A percentile compares a stretch with the other conserved stretches of the same genome.
Conservation (phyloP, 2,329 filamentous ascomycete species). For the Sporothrix brasiliensis region DNA sequence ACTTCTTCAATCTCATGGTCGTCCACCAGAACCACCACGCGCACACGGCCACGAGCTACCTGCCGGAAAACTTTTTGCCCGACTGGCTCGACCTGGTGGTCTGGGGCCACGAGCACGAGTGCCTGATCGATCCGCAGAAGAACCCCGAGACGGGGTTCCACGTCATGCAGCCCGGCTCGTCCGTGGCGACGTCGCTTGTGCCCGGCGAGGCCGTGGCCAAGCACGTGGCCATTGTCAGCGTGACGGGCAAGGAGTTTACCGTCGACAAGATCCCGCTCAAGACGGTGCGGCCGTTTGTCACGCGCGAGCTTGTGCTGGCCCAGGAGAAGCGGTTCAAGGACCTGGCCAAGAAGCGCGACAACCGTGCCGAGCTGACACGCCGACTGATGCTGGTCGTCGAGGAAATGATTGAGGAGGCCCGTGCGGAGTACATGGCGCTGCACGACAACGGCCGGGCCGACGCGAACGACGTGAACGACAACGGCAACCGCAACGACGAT, state of each 20-base stretch:
- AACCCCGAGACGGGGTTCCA: slow-evolving; percentile 90
- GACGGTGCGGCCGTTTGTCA: slow-evolving; percentile 87
- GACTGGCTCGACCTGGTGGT: slow-evolving; percentile 89
- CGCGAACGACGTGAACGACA: slow-evolving; percentile 46
- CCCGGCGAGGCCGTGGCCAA: slow-evolving; percentile 89
- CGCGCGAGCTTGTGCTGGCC: slow-evolving; percentile 75
- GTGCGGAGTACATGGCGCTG: slow-evolving; percentile 75
- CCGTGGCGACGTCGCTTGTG: slow-evolving; percentile 88
- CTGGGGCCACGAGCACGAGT: slow-evolving; percentile 98
- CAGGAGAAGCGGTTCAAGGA: slow-evolving; percentile 76
- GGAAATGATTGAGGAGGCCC: slow-evolving; percentile 83
- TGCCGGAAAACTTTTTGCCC: slow-evolving; percentile 90
- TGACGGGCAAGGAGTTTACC: slow-evolving; percentile 81
- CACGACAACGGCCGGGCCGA: slow-evolving; percentile 63
- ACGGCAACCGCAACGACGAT: slow-evolving; percentile 53
- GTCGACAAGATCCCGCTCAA: slow-evolving; percentile 81
- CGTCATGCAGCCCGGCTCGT: slow-evolving; percentile 97
- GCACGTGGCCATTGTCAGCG: slow-evolving; percentile 80
- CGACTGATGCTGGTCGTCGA: slow-evolving; percentile 78
- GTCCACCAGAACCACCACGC: slow-evolving; percentile 97
- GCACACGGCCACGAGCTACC: slow-evolving; percentile 87
- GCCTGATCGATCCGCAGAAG: slow-evolving; percentile 77
- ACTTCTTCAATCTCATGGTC: slow-evolving; percentile 96
- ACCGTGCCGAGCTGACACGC: slow-evolving; percentile 76
- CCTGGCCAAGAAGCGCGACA: slow-evolving; percentile 79